These are phyloP conservation scores for Paramecium sonneborni DNA, from an alignment of 73 alveolate species.

Conservation along the genomic window DNA sequence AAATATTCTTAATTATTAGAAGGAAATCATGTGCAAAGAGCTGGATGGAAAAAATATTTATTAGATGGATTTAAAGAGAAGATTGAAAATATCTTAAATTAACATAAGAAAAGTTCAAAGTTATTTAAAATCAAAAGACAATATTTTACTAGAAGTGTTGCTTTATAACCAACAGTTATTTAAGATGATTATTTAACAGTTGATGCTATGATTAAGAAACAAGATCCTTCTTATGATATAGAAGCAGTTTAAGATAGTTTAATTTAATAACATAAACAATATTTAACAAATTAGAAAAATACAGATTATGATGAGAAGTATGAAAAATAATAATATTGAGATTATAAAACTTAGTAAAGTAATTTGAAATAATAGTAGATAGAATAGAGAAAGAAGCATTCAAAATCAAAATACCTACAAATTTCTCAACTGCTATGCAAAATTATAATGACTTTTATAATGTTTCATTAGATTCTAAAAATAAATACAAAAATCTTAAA, in stretches of 20 bases:
- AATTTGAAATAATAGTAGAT: slow-evolving; percentile 40
- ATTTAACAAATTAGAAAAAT: background rate
- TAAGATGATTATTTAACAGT: slow-evolving; percentile 16
- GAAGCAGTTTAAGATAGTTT: background rate
- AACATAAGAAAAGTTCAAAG: background rate
- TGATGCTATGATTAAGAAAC: background rate
- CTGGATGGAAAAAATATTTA: slow-evolving; percentile 17
- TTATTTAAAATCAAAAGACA: background rate
- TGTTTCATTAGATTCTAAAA: background rate
- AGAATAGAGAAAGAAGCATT: slow-evolving; percentile 33
- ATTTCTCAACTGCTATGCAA: background rate
- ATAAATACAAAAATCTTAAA: background rate
- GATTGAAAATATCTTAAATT: background rate
- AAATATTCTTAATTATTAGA: background rate
- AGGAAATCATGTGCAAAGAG: background rate
- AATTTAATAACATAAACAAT: background rate
- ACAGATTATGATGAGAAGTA: slow-evolving; percentile 52
- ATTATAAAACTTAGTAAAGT: background rate
- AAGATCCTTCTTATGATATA: background rate
- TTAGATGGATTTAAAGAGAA: background rate
- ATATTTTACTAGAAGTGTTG: background rate
- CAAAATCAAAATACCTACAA: background rate
- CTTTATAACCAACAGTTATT: background rate
- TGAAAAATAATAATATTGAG: background rate
- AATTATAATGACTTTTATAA: slow-evolving; percentile 32